phyloP scores from a whole-genome alignment of 805 yeast genomes.

The Pichia manshurica region DNA sequence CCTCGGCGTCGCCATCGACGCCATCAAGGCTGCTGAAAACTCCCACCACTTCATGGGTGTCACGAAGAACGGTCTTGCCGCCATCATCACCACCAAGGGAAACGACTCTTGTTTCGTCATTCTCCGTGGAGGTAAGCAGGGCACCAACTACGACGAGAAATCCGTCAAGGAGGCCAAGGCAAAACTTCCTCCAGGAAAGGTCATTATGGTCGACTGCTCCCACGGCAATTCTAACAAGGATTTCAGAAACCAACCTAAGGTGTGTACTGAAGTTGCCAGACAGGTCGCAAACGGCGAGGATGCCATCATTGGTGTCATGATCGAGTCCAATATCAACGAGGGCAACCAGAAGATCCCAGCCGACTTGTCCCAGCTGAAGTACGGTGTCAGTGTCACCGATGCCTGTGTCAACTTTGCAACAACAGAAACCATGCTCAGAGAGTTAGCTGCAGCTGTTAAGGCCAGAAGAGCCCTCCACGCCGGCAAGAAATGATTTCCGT shows the following conservation, averaged over 20 bases:
- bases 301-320: constrained; percentile 86
- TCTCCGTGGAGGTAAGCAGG: constrained; percentile 91
- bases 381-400: constrained; percentile 96
- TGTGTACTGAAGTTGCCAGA: constrained; percentile 72
- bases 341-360: constrained; percentile 82
- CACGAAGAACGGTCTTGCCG: constrained; percentile 94
- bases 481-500: background rate
- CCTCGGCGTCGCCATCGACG: constrained; percentile 87
- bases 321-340: constrained; percentile 85
- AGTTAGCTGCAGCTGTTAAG: constrained; percentile 77
- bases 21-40: constrained; percentile 84
- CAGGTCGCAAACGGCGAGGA: constrained; percentile 81
- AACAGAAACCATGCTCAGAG: constrained; percentile 73
- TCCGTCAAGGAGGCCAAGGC: constrained; percentile 72
- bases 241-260: constrained; percentile 91
- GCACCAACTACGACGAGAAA: constrained; percentile 84
- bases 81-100: constrained; percentile 94
- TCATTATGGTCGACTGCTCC: constrained; percentile 93
- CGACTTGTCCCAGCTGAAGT: constrained; percentile 57
- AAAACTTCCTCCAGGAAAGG: constrained; percentile 42
- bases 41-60: constrained; percentile 96
- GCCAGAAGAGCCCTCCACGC: constrained; percentile 56
- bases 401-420: constrained; percentile 93
- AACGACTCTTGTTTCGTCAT: constrained; percentile 91
- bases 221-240: constrained; percentile 96